Evolutionary conservation across 2,329 filamentous ascomycete genomes (phyloP).

Genomic region (Alternaria gansuensis): DNA sequence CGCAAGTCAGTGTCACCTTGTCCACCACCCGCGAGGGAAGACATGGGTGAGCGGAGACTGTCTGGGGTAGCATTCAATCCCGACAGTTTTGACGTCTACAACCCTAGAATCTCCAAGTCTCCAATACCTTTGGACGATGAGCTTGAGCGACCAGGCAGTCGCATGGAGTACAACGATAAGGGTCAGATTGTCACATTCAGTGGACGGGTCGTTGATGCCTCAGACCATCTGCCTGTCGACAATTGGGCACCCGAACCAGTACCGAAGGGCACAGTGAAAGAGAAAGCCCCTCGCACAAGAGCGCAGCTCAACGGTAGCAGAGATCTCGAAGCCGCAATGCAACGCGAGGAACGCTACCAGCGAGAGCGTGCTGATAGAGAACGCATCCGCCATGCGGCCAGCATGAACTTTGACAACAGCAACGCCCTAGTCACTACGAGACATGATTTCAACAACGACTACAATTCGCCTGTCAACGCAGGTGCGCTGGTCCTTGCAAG

Average conservation of each 20-base stretch:
- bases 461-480: slow-evolving; percentile 27
- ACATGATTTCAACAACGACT: slow-evolving; percentile 36
- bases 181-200: slow-evolving; percentile 79
- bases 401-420: slow-evolving; percentile 39
- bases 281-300: slow-evolving; percentile 55
- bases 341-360: slow-evolving; percentile 46
- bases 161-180: slow-evolving; percentile 60
- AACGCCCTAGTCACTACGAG: slow-evolving; percentile 45
- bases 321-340: slow-evolving; percentile 47
- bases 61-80: slow-evolving; percentile 76
- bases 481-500: slow-evolving; percentile 40
- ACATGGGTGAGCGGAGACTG: slow-evolving; percentile 57
- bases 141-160: slow-evolving; percentile 39
- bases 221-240: slow-evolving; percentile 79
- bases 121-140: slow-evolving; percentile 38
- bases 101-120: slow-evolving; percentile 60
- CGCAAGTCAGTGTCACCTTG: slow-evolving; percentile 80
- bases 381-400: slow-evolving; percentile 44
- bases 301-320: slow-evolving; percentile 63
- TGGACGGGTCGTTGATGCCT: slow-evolving; percentile 79
- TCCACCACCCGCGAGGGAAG: slow-evolving; percentile 61
- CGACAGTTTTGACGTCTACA: slow-evolving; percentile 77
- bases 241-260: slow-evolving; percentile 81
- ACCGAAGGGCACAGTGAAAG: slow-evolving; percentile 61
- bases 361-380: slow-evolving; percentile 48